phyloP scores from a whole-genome alignment of 1,284 basidiomycete genomes.

The Mycosarcoma mackinlayi region DNA sequence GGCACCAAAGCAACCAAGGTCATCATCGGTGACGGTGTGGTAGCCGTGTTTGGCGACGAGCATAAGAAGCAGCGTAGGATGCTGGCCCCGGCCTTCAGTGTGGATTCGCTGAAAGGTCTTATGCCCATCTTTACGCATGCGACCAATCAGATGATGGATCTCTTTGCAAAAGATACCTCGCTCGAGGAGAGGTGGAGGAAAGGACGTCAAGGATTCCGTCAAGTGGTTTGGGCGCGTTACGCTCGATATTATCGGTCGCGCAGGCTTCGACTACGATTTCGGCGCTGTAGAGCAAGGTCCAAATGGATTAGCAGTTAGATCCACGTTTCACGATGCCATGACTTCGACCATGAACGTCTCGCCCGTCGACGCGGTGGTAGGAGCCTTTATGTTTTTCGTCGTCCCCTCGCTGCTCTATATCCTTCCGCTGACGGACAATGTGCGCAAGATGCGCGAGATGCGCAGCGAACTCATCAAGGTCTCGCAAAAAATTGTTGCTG shows the following conservation, averaged over 20 bases:
- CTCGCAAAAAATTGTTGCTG: constrained; percentile 39
- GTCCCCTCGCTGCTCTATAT: constrained; percentile 46
- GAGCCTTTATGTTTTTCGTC: constrained; percentile 51
- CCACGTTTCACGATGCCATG: constrained; percentile 49
- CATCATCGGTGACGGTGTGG: constrained; percentile 47
- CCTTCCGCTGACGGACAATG: constrained; percentile 44
- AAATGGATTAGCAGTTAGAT: constrained; percentile 43
- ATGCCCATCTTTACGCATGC: constrained; percentile 42
- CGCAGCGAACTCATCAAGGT: constrained; percentile 38
- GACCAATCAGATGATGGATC: constrained; percentile 44
- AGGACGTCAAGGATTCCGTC: constrained; percentile 30
- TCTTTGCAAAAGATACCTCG: constrained; percentile 33
- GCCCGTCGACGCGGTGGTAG: constrained; percentile 41
- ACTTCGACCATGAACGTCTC: constrained; percentile 48
- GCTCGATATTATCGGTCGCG: constrained; percentile 50
- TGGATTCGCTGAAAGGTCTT: constrained; percentile 33
- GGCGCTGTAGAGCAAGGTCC: constrained; percentile 48
- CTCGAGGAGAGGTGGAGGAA: constrained; percentile 37
- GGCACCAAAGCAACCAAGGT: constrained; percentile 51
- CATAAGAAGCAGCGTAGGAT: constrained; percentile 47
- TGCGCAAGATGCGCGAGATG: constrained; percentile 49
- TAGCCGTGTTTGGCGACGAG: constrained; percentile 43
- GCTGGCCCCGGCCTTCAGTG: constrained; percentile 44
- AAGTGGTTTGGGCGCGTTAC: constrained; percentile 51
- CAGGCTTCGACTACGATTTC: constrained; percentile 54